phyloP scores from a whole-genome alignment of 2,329 filamentous ascomycete genomes.

The Aspergillus udagawae region DNA sequence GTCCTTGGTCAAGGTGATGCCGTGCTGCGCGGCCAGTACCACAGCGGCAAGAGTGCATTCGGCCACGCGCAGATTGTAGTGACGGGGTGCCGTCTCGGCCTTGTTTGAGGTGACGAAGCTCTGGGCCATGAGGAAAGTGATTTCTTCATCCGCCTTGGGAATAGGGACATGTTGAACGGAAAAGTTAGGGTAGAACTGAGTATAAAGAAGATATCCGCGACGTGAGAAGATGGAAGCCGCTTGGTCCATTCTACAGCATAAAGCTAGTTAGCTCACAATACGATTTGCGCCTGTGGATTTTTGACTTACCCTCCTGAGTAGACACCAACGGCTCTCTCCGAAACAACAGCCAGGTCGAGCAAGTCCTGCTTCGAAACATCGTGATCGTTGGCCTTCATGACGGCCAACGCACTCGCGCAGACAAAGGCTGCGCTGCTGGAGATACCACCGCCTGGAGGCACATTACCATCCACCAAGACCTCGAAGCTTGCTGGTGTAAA shows the following conservation, averaged over 20 bases:
- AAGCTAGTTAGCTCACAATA: constrained; percentile 3
- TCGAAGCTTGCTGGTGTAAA: constrained; percentile 76
- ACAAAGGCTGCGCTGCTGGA: constrained; percentile 94
- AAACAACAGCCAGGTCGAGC: constrained; percentile 89
- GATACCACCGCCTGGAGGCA: constrained; percentile 86
- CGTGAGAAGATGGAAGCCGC: constrained; percentile 91
- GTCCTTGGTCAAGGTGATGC: constrained; percentile 67
- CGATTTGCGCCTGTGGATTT: not conserved
- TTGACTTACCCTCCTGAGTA: constrained; percentile 80
- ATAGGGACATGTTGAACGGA: constrained; percentile 74
- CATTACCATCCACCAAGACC: constrained; percentile 83
- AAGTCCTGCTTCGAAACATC: constrained; percentile 85
- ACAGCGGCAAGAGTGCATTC: constrained; percentile 86
- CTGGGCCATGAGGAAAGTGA: constrained; percentile 91
- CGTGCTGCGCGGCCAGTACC: constrained; percentile 57
- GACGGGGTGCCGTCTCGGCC: constrained; percentile 84
- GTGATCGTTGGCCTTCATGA: constrained; percentile 81
- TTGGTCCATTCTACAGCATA: constrained; percentile 77
- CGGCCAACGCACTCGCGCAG: constrained; percentile 81
- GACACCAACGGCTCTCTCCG: constrained; percentile 88
- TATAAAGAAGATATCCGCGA: constrained; percentile 80
- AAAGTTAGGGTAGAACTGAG: constrained; percentile 79
- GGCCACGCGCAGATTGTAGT: constrained; percentile 95
- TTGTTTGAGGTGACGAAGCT: constrained; percentile 94
- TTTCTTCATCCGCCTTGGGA: constrained; percentile 73